Percentiles rank a stretch among this genome's conserved stretches.
These are phyloP conservation scores for Ustilago sp. DNA, from an alignment of 1,284 basidiomycete genomes.

Conservation along the genomic window DNA sequence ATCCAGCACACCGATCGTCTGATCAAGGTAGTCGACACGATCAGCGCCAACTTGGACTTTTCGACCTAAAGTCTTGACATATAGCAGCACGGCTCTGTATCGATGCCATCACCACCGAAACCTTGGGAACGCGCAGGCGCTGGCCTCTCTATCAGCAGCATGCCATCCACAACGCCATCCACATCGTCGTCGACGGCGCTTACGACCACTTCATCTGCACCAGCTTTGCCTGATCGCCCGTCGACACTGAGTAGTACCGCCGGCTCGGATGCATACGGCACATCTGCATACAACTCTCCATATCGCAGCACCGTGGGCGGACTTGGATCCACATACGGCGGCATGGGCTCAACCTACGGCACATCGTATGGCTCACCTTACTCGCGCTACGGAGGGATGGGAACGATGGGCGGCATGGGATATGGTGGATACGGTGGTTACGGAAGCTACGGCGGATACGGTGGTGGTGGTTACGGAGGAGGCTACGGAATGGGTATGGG, in stretches of 20 bases:
- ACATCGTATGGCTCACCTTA: constrained; percentile 63
- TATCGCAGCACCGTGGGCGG: constrained; percentile 55
- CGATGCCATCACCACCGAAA: constrained; percentile 67
- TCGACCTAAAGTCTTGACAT: too few relatives aligned
- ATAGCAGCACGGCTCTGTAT: not conserved
- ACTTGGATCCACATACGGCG: constrained; percentile 60
- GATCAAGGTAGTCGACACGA: not conserved
- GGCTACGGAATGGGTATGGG: constrained; percentile 54
- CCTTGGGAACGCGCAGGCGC: constrained; percentile 64
- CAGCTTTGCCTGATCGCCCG: constrained; percentile 65
- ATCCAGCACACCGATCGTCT: not conserved
- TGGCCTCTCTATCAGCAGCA: constrained; percentile 25
- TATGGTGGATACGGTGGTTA: constrained; percentile 54
- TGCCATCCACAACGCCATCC: constrained; percentile 25
- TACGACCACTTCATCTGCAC: constrained; percentile 43
- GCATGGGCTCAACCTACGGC: constrained; percentile 61
- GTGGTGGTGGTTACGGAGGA: constrained; percentile 44
- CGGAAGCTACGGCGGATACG: constrained; percentile 57
- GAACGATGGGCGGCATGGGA: constrained; percentile 39
- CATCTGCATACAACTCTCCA: constrained; percentile 40
- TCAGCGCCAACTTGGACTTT: not conserved
- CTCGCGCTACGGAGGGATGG: constrained; percentile 62
- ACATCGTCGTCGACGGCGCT: constrained; percentile 32
- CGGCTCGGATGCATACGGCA: constrained; percentile 39
- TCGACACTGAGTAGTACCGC: constrained; percentile 39